phyloP scores from a whole-genome alignment of 805 yeast genomes.

The Candida maris region DNA sequence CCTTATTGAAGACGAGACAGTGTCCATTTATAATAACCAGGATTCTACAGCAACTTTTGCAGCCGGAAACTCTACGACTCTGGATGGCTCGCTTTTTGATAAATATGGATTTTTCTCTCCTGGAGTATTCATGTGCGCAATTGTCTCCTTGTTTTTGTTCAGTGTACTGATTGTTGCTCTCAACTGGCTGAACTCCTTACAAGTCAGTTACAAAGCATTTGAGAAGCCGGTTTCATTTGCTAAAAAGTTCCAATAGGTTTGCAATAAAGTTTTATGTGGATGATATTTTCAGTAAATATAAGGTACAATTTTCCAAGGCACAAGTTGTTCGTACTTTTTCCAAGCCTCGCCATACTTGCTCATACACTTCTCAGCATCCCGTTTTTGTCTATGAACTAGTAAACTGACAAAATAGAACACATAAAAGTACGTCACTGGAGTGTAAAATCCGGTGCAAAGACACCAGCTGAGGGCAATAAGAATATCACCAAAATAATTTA shows the following conservation, averaged over 20 bases:
- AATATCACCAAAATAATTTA: slow-evolving; percentile 96
- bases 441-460: slow-evolving; percentile 76
- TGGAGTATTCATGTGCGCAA: slow-evolving; percentile 72
- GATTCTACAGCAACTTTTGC: neutral
- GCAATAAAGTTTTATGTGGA: neutral
- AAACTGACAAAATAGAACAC: slow-evolving; percentile 77
- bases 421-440: slow-evolving; percentile 85
- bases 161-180: slow-evolving; percentile 59
- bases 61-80: slow-evolving; percentile 5
- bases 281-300: slow-evolving; percentile 56
- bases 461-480: slow-evolving; percentile 90
- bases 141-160: slow-evolving; percentile 61
- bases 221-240: slow-evolving; percentile 60
- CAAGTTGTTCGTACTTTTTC: slow-evolving; percentile 74
- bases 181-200: slow-evolving; percentile 65
- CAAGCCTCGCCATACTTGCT: slow-evolving; percentile 83
- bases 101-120: slow-evolving; percentile 71
- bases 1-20: slow-evolving; percentile 26
- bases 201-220: slow-evolving; percentile 78
- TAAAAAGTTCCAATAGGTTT: slow-evolving; percentile 39
- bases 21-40: slow-evolving; percentile 16
- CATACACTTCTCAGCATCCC: slow-evolving; percentile 91
- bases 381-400: slow-evolving; percentile 78
- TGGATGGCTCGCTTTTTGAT: slow-evolving; percentile 48
- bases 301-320: slow-evolving; percentile 90